Base-by-base conservation (phyloP, 2,329 filamentous ascomycete species). In the Mycocentrospora acerina region DNA sequence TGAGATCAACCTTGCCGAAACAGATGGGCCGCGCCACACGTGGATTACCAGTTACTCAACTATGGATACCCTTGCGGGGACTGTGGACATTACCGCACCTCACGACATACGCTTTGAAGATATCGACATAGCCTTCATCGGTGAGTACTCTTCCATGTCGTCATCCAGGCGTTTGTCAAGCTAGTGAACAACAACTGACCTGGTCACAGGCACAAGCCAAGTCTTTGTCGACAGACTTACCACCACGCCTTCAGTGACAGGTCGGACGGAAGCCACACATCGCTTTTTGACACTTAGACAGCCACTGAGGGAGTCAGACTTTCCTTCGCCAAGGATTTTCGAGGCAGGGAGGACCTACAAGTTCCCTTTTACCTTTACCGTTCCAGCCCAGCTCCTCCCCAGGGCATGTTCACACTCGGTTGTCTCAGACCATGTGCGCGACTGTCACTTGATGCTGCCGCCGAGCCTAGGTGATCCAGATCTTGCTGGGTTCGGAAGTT, bases 291-390 rank as follows among this genome's bases (percentile, higher is more conserved):
- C 77, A 43, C 71, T 86, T 18, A 72, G 71, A 40, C 81, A 85
- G 57, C 82, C 82, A 3, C 75, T 82, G 24, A 60, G 76, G 28
- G 61, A 75, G 3, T 57, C 67, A 12, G 61, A 67, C n/a, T 76
- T 82, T 40, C 81, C 82, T 0, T 69, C 71, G 24, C 73, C 79
- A 25, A 70, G 76, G 17, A 67, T 81, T 4, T 65, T 82, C 3
- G 70, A 76, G 51, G 72, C 76, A n/a, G 77, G 75, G 10, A 70
- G 69, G 44, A 71, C 67, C 9, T 84, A 85, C 60, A 71, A 63
- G 7, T 80, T 84, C 41, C 78, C 79, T 1, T 86, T 85, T 58
- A 75, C 74, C 17, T 86, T 86, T 54, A 79, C 80, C 38, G 71
- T 86, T 2, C 82, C 82, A 0, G 70, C 77, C 24, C 74, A 75